Evolutionary conservation across 257 asterid genomes (phyloP).

Genomic region (Avicennia marina): DNA sequence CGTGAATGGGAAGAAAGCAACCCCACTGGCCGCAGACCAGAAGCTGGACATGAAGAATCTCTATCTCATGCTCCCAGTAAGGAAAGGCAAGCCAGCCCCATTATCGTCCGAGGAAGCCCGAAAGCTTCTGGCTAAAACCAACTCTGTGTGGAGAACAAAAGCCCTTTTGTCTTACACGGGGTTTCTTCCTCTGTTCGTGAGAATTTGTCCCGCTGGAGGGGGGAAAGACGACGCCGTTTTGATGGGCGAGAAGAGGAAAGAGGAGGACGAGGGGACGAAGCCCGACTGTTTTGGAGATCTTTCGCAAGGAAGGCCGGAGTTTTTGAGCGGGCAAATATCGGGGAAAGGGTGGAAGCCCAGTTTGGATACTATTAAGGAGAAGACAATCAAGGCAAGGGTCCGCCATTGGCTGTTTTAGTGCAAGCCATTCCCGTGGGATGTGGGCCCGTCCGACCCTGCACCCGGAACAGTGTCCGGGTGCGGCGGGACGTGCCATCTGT

Average conservation of each 20-base stretch:
- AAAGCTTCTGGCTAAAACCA: conserved; percentile 28
- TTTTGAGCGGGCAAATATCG: conserved; percentile 62
- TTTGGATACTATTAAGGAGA: conserved; percentile 77
- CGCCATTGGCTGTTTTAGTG: conserved; percentile 49
- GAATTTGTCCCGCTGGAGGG: conserved; percentile 34
- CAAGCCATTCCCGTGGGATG: no score
- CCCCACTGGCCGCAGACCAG: conserved; percentile 72
- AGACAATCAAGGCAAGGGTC: conserved; percentile 37
- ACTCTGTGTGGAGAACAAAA: conserved; percentile 36
- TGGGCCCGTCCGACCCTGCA: no score
- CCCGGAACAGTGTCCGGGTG: no score
- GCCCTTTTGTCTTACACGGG: conserved; percentile 40
- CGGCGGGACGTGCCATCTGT: no score
- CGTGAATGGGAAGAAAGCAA: conserved; percentile 26
- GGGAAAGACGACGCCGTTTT: conserved; percentile 21
- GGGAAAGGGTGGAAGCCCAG: conserved; percentile 94
- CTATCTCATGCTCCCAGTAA: conserved; percentile 59
- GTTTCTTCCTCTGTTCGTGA: conserved; percentile 52
- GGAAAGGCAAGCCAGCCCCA: conserved; percentile 45
- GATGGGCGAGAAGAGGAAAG: conserved; percentile 3
- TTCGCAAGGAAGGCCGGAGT: conserved; percentile 68
- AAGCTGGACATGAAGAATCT: conserved; percentile 53
- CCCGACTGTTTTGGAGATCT: conserved; percentile 41
- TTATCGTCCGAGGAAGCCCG: conserved; percentile 58
- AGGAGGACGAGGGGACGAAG: conserved; percentile 11